Evolutionary conservation across 352 stramenopile genomes (phyloP), one percentile per base, ranked within the genome.

Genomic region (Phytophthora foliorum): DNA sequence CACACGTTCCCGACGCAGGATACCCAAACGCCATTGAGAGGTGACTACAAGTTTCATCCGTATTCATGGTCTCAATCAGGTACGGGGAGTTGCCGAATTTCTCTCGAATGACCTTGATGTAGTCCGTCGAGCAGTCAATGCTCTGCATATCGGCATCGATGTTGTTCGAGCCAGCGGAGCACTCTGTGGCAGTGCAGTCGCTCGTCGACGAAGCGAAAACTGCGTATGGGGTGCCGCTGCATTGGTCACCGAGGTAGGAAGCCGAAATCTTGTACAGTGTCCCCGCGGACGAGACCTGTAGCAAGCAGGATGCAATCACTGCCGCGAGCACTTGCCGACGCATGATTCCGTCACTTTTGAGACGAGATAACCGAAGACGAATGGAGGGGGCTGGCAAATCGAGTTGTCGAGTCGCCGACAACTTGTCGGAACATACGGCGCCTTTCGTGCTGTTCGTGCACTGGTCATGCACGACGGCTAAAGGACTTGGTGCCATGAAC

Each of bases 11-110:
- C 8, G 67, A 75, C 8, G 67, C 67, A 4, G 55, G 67, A 13
- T 71, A 75, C 17, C 61, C 61, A 22, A 67, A 67, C 2, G 61
- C 67, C 51, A 71, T 71, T 4, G 61, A 61, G 42, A 75, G 62
- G 2, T 44, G 21, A 19, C 22, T 55, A 22, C 67, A 75, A 1
- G 38, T 67, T 39, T 44, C 21, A 24, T 72, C 67, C 11, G 41
- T 57, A 22, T 59, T 66, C 36, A 71, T 60, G 9, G 42, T 24
- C 27, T 75, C 41, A 19, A 75, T 69, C 19, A 75, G 25, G 29
- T 75, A 75, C 2, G 67, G 67, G 10, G 67, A 70, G 27, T 22
- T 53, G 27, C 21, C 62, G 10, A 75, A 75, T 27, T 71, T 71
- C 17, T 57, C 54, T 1, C 67, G 61, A 38, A 75, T 63, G 2